These are phyloP conservation scores for Solanum paucissectum DNA, from an alignment of 257 asterid genomes.

Conservation along the genomic window DNA sequence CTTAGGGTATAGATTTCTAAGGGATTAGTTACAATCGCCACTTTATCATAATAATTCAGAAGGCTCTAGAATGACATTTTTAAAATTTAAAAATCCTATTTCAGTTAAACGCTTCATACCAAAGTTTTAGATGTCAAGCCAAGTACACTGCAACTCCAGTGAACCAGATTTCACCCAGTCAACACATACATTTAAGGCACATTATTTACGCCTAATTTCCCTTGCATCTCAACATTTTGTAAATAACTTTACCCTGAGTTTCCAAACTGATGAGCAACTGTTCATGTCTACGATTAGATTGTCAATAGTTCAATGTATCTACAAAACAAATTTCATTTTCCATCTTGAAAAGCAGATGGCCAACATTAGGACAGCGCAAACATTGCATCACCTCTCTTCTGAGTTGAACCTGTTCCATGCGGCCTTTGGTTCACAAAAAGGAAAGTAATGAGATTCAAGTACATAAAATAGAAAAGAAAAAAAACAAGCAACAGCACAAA, in stretches of 20 bases:
- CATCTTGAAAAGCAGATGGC: neutral
- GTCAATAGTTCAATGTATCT: neutral
- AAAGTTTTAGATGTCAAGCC: neutral
- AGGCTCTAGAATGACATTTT: neutral
- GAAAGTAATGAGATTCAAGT: neutral
- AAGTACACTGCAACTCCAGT: neutral
- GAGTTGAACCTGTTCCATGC: conserved; percentile 95
- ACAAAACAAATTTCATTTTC: neutral
- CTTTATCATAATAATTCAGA: neutral
- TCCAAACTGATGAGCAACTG: neutral
- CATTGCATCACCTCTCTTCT: conserved; percentile 66
- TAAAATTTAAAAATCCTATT: neutral
- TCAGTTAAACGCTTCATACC: neutral
- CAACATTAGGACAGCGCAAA: neutral
- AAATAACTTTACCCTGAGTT: neutral
- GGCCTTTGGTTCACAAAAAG: conserved; percentile 42
- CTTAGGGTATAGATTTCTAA: neutral
- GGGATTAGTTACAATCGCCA: neutral
- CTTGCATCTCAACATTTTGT: neutral
- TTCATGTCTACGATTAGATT: neutral
- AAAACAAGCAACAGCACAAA: neutral
- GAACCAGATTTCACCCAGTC: neutral
- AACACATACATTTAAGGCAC: neutral
- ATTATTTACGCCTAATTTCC: neutral
- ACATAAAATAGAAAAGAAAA: neutral